Conservation (phyloP, 176 grass and related monocot species). For the Panicum miliaceum region DNA sequence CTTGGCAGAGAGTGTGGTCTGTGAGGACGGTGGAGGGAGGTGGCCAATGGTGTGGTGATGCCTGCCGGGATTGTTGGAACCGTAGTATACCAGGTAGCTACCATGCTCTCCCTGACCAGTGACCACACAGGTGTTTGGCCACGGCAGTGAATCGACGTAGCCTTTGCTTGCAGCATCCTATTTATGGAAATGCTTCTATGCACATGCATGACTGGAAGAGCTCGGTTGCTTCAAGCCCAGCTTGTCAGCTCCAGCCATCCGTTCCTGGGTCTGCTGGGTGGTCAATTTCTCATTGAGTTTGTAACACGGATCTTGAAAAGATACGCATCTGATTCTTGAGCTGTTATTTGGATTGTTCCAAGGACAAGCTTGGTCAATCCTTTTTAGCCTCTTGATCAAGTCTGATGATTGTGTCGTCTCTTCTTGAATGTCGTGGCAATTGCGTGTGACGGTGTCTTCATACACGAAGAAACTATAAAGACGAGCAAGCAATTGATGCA, state of each 20-base stretch:
- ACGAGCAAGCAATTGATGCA: neutral
- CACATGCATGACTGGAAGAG: neutral
- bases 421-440: neutral
- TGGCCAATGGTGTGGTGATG: conserved; percentile 2
- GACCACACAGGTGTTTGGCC: conserved; percentile 33
- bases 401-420: neutral
- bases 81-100: conserved; percentile 17
- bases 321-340: neutral
- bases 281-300: neutral
- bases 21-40: neutral
- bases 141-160: conserved; percentile 4
- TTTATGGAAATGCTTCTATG: conserved; percentile 30
- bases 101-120: neutral
- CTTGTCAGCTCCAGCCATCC: neutral
- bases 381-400: neutral
- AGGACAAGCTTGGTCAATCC: neutral
- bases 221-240: neutral
- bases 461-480: neutral
- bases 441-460: neutral
- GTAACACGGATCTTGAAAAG: neutral
- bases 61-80: conserved; percentile 26
- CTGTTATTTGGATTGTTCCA: neutral
- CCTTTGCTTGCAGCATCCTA: conserved; percentile 39
- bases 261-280: neutral
- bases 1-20: neutral